phyloP scores from a whole-genome alignment of 2,329 filamentous ascomycete genomes.

The Talaromyces sp. region DNA sequence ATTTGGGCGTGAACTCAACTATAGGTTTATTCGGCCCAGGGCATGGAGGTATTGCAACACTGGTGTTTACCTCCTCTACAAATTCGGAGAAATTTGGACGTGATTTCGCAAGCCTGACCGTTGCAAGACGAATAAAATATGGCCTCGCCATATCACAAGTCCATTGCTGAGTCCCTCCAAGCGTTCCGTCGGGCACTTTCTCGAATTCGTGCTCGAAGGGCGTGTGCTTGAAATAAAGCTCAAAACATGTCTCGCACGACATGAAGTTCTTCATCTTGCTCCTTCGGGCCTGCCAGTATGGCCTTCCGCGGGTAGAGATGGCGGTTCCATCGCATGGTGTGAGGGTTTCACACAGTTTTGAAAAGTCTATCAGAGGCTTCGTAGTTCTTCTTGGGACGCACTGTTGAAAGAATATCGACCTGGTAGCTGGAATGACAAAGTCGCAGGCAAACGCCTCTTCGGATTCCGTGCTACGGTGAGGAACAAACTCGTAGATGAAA shows the following conservation, averaged over 20 bases:
- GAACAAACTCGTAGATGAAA: not conserved
- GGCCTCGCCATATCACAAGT: not conserved
- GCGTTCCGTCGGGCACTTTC: not conserved
- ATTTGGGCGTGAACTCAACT: not conserved
- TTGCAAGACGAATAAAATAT: not conserved
- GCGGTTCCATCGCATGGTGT: not conserved
- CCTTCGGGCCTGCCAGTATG: not conserved
- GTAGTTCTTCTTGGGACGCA: not conserved
- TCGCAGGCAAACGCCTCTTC: not conserved
- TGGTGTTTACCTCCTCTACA: not conserved
- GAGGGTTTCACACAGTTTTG: not conserved
- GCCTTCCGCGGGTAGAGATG: not conserved
- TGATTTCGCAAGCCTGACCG: not conserved
- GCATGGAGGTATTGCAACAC: not conserved
- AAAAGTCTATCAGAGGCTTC: not conserved
- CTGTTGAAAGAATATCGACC: not conserved
- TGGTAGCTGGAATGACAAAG: not conserved
- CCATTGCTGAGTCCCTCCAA: not conserved
- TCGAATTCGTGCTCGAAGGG: not conserved
- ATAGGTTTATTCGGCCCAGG: not conserved
- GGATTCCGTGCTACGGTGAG: not conserved
- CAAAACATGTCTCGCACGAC: not conserved
- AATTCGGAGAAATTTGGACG: not conserved
- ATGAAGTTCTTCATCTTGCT: not conserved
- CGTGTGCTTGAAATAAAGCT: constrained; percentile 1